A percentile compares a stretch with the other conserved stretches of the same genome.
Evolutionary conservation across 164 flowering plant genomes (phyloP).

Genomic region (Kalanchoe fedtschenkoi): DNA sequence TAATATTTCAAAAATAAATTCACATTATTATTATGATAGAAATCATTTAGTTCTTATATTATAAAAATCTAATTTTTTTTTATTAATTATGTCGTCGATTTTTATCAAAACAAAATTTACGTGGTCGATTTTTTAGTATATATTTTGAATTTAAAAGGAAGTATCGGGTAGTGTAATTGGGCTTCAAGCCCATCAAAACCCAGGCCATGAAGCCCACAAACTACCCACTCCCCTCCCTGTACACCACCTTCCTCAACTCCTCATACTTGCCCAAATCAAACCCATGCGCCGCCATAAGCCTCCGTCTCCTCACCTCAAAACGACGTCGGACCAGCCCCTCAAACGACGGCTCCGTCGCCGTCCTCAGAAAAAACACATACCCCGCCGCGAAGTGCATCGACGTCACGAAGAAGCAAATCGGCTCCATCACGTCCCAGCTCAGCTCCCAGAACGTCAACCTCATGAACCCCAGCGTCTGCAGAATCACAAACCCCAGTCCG

Average conservation of each 20-base stretch:
- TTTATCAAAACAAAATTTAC: too few relatives aligned
- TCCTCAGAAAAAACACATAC: slow-evolving; percentile 31
- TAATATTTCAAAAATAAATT: too few relatives aligned
- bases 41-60: too few relatives aligned
- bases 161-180: too few relatives aligned
- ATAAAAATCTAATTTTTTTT: too few relatives aligned
- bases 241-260: slow-evolving; percentile 13
- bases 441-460: slow-evolving; percentile 51
- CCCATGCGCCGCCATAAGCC: slow-evolving; percentile 19
- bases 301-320: slow-evolving; percentile 21
- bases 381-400: slow-evolving; percentile 26
- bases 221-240: too few relatives aligned
- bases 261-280: slow-evolving; percentile 23
- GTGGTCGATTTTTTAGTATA: too few relatives aligned
- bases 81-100: too few relatives aligned
- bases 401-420: slow-evolving; percentile 42
- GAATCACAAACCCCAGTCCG: slow-evolving; percentile 28
- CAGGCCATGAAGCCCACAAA: too few relatives aligned
- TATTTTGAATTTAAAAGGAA: too few relatives aligned
- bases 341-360: slow-evolving; percentile 36
- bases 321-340: slow-evolving; percentile 30
- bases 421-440: slow-evolving; percentile 55
- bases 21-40: too few relatives aligned
- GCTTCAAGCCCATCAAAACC: too few relatives aligned
- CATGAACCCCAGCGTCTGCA: slow-evolving; percentile 30